A percentile compares a stretch with the other conserved stretches of the same genome.
Evolutionary conservation across 2,329 filamentous ascomycete species (phyloP).

Genomic region (Arthrobotrys musiformis): DNA sequence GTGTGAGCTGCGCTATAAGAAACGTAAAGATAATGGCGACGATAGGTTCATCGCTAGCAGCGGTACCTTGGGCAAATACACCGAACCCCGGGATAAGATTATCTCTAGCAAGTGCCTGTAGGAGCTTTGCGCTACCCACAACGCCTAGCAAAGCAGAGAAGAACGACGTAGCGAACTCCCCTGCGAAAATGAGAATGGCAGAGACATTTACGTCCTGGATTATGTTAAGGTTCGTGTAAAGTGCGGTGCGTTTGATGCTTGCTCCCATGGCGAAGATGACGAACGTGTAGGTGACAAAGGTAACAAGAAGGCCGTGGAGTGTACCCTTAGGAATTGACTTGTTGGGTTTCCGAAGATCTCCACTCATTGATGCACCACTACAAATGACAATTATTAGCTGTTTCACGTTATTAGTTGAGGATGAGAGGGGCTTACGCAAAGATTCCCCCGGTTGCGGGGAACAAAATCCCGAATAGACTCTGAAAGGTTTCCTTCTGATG

Average conservation of each 20-base stretch:
- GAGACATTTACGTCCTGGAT: conserved; percentile 85
- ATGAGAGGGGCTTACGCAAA: conserved; percentile 66
- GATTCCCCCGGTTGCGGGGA: conserved; percentile 74
- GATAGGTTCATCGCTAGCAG: conserved; percentile 77
- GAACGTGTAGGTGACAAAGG: conserved; percentile 78
- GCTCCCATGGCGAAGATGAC: conserved; percentile 82
- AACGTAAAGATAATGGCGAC: conserved; percentile 81
- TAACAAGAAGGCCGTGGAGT: conserved; percentile 78
- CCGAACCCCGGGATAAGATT: conserved; percentile 79
- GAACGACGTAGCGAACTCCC: conserved; percentile 82
- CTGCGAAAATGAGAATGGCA: conserved; percentile 76
- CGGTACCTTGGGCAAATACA: conserved; percentile 78
- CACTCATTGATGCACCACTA: conserved; percentile 85
- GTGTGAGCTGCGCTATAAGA: conserved; percentile 78
- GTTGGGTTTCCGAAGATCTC: conserved; percentile 83
- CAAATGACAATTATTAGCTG: neutral
- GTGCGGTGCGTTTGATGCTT: conserved; percentile 77
- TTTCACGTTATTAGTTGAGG: neutral
- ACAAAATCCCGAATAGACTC: conserved; percentile 85
- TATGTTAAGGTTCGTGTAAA: conserved; percentile 80
- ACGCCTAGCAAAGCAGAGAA: conserved; percentile 90
- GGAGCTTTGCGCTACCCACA: conserved; percentile 83
- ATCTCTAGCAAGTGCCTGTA: conserved; percentile 84
- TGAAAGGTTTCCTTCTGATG: conserved; percentile 76
- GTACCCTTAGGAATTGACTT: conserved; percentile 87